These are phyloP conservation scores for Fusarium floridanum DNA, from an alignment of 2,329 filamentous ascomycete genomes.

Conservation along the genomic window DNA sequence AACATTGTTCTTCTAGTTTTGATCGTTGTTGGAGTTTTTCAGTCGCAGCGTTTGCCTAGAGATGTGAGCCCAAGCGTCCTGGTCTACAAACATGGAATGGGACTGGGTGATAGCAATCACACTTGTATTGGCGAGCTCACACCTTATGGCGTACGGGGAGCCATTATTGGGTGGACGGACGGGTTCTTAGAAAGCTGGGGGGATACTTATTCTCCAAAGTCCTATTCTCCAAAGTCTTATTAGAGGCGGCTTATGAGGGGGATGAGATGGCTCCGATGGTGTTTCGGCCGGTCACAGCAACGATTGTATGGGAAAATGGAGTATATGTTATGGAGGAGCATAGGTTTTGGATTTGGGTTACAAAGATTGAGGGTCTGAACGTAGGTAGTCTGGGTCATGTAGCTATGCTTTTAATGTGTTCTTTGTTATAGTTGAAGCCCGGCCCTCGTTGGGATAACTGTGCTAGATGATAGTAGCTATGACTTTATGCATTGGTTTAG, in stretches of 20 bases:
- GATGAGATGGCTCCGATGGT: background rate
- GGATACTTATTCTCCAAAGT: conserved; percentile 8
- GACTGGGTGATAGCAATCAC: background rate
- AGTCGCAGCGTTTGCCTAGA: conserved; percentile 6
- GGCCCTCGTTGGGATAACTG: too few relatives aligned
- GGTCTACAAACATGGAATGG: background rate
- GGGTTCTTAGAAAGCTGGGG: conserved; percentile 10
- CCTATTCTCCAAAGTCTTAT: conserved; percentile 10
- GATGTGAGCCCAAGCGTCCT: background rate
- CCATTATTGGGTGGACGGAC: conserved; percentile 10
- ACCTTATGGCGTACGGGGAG: conserved; percentile 4
- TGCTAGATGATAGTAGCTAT: too few relatives aligned
- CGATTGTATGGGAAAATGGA: too few relatives aligned
- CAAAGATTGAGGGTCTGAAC: background rate
- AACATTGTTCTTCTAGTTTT: conserved; percentile 5
- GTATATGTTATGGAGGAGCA: background rate
- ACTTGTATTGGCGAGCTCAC: background rate
- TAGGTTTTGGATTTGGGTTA: background rate
- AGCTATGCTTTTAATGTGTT: too few relatives aligned
- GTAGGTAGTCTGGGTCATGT: background rate
- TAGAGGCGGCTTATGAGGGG: background rate
- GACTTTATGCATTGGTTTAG: background rate
- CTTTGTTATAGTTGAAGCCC: too few relatives aligned
- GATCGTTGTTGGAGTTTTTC: background rate
- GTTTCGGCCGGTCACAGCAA: background rate